These are phyloP conservation scores for Colletotrichum neosansevieriae DNA, from an alignment of 2,329 filamentous ascomycete species.

Conservation along the genomic window DNA sequence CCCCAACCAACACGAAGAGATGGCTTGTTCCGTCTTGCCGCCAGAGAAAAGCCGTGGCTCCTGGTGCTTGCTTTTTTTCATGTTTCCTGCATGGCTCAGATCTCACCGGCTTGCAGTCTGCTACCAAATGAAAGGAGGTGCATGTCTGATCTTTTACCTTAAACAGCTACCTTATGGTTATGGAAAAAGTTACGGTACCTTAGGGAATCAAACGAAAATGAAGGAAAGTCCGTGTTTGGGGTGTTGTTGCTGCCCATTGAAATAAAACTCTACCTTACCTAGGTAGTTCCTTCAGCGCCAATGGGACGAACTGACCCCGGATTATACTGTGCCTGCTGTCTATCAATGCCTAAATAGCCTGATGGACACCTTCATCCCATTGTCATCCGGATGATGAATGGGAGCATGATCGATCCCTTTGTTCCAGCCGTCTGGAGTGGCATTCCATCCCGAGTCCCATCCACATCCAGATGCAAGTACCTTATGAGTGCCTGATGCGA, in stretches of 20 bases:
- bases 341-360: not conserved
- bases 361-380: slow-evolving; percentile 27
- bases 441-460: not conserved
- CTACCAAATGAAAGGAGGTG: not conserved
- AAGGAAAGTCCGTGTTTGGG: not conserved
- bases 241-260: not conserved
- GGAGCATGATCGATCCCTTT: slow-evolving; percentile 16
- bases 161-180: not conserved
- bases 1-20: not conserved
- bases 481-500: not conserved
- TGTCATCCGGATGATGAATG: slow-evolving; percentile 20
- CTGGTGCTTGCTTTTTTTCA: slow-evolving; percentile 12
- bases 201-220: not conserved
- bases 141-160: too few species aligned
- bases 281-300: not conserved
- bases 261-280: not conserved
- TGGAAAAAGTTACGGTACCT: not conserved
- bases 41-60: slow-evolving; percentile 2
- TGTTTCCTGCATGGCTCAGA: not conserved
- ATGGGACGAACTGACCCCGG: slow-evolving; percentile 34
- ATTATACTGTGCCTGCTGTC: slow-evolving; percentile 18
- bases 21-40: not conserved
- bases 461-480: not conserved
- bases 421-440: slow-evolving; percentile 8
- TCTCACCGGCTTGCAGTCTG: too few species aligned